These are phyloP conservation scores for Penicillium sp. DNA, from an alignment of 2,329 filamentous ascomycete genomes.

Conservation along the genomic window DNA sequence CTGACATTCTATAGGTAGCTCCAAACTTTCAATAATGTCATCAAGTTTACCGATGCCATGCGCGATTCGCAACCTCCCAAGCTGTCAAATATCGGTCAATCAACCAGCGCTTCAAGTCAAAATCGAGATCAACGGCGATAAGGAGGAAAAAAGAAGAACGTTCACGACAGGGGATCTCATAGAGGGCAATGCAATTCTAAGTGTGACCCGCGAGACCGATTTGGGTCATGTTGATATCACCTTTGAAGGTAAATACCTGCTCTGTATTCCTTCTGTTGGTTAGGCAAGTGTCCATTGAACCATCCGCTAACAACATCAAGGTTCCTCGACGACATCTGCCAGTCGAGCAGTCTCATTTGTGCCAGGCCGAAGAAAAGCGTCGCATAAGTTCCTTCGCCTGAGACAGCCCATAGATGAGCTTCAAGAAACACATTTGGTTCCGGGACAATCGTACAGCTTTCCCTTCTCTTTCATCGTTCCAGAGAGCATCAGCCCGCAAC, in stretches of 20 bases:
- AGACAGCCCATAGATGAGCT: slow-evolving; percentile 5
- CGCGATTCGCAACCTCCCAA: not conserved
- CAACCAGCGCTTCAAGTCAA: not conserved
- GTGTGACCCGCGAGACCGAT: not conserved
- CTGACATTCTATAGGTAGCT: not conserved
- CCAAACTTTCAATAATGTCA: not conserved
- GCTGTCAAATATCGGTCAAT: not conserved
- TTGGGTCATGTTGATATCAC: not conserved
- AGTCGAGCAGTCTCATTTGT: slow-evolving; percentile 12
- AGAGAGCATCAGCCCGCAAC: not conserved
- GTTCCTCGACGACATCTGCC: slow-evolving; percentile 7
- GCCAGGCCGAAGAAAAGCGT: slow-evolving; percentile 8
- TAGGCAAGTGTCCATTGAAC: not conserved
- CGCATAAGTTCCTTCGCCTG: slow-evolving; percentile 6
- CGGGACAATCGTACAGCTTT: slow-evolving; percentile 4
- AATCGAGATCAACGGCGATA: not conserved
- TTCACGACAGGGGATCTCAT: not conserved
- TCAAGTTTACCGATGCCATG: not conserved
- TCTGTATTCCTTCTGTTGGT: not conserved
- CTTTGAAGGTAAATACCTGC: not conserved
- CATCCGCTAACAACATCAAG: not conserved
- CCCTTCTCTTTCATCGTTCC: slow-evolving; percentile 10
- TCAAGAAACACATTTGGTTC: not conserved
- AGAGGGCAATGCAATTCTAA: not conserved
- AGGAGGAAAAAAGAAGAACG: not conserved